Evolutionary conservation across 192 early-diverging fungal genomes (phyloP), one percentile per base, ranked within the genome.

Genomic region (Backusella westeae): DNA sequence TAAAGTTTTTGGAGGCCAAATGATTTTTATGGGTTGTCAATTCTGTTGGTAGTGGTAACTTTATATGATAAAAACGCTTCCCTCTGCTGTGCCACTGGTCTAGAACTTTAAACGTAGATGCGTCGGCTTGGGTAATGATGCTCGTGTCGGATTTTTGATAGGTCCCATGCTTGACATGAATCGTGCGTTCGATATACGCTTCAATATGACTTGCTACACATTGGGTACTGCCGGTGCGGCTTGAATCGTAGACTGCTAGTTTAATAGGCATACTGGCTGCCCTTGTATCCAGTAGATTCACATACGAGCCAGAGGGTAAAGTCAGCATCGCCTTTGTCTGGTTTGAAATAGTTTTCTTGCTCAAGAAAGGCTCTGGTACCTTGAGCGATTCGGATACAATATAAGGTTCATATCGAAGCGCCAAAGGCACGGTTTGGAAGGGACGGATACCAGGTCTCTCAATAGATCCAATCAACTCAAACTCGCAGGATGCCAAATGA

Each of bases 401-500:
- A 19, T 68, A 36, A 6, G 77, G 77, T 34, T 69, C 36, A 41
- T 66, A 78, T 39, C 39, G 66, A 41, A 78, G 21, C 0, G 26
- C 15, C 0, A 23, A 39, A 26, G 63, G 77, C 23, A 63, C n/a
- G 8, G 77, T 78, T 29, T 74, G 59, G 34, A 78, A 78, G 12
- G 77, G 72, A 34, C 71, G 71, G 10, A 66, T 35, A 21, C 72
- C 72, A 3, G 77, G 77, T 26, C 77, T 34, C 35, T 78, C 77
- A 15, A 78, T 29, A 1, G 34, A 34, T 12, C 65, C 77, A 39
- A 74, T 19, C 17, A 78, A 36, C 26, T 34, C 41, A 38, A 74
- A 73, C n/a, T 39, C 41, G 38, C 63, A 67, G 34, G 71, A 44
- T 4, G 65, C 72, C 9, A 78, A n/a, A 32, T 52, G 52, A 26